phyloP scores from a whole-genome alignment of 176 grass and related monocot species.

The Alopecurus myosuroides region DNA sequence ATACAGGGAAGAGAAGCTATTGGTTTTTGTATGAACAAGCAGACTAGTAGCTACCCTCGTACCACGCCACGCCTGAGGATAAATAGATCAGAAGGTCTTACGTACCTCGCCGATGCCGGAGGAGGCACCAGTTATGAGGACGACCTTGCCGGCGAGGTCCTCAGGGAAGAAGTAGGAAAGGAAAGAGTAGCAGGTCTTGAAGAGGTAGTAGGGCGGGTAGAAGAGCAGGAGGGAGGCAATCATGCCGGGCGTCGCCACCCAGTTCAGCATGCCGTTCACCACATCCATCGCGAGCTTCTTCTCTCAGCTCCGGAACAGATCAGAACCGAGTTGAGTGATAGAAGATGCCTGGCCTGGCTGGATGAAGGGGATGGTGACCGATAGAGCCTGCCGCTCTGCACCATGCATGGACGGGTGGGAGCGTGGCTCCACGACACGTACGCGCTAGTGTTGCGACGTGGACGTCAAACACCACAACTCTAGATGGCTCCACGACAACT shows the following conservation, averaged over 20 bases:
- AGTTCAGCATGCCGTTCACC: conserved; percentile 40
- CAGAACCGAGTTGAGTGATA: not conserved
- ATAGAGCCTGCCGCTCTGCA: not conserved
- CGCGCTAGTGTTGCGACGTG: not conserved
- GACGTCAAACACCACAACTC: not conserved
- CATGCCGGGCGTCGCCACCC: conserved; percentile 37
- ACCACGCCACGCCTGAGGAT: too few relatives aligned
- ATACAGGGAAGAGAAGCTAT: too few relatives aligned
- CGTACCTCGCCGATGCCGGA: conserved; percentile 81
- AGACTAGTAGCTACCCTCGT: too few relatives aligned
- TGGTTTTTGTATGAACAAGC: too few relatives aligned
- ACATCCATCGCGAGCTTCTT: conserved; percentile 9
- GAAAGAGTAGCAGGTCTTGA: conserved; percentile 47
- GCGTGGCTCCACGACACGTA: not conserved
- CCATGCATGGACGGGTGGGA: not conserved
- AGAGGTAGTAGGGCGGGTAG: conserved; percentile 65
- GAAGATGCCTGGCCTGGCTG: not conserved
- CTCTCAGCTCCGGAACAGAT: not conserved
- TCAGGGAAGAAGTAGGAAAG: conserved; percentile 63
- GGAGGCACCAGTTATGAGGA: conserved; percentile 82
- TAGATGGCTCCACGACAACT: not conserved
- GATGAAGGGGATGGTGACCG: not conserved
- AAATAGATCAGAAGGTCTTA: too few relatives aligned
- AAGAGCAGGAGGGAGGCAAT: conserved; percentile 49
- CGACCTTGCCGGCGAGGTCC: conserved; percentile 66